Evolutionary conservation across 345 rosid genomes (phyloP).

Genomic region (Eutrema japonicum): DNA sequence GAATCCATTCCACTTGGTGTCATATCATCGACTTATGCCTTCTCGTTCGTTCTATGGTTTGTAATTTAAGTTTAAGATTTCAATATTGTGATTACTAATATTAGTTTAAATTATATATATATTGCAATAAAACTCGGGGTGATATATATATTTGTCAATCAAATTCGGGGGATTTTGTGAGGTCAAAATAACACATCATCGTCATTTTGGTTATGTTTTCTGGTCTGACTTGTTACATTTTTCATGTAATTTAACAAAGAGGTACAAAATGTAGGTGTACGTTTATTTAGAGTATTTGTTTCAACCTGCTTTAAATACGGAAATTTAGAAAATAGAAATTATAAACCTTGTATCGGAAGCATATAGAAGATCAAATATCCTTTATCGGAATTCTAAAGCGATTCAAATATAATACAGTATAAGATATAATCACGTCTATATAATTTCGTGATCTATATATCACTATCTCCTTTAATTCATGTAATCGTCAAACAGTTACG

Average conservation of each 20-base stretch:
- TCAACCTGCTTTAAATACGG: not conserved
- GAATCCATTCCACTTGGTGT: not conserved
- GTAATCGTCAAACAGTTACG: not conserved
- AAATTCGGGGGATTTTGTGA: not conserved
- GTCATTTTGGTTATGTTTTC: not conserved
- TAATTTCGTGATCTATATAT: no score
- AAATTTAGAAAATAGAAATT: not conserved
- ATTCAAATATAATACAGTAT: no score
- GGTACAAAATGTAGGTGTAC: no score
- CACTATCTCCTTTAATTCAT: not conserved
- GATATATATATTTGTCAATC: no score
- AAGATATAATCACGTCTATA: no score
- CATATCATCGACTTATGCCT: conserved; percentile 1
- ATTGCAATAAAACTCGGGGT: conserved; percentile 16
- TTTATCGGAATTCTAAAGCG: no score
- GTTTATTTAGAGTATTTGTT: no score
- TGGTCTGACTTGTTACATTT: no score
- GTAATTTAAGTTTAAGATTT: no score
- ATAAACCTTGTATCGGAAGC: not conserved
- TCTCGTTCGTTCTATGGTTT: not conserved
- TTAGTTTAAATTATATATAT: no score
- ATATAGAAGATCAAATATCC: not conserved
- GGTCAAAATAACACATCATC: not conserved
- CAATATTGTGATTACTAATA: no score
- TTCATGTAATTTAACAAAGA: no score